Percentiles rank a stretch among this genome's conserved stretches.
These are phyloP conservation scores for Citrullus colocynthis DNA, from an alignment of 306 rosid species.

Conservation along the genomic window DNA sequence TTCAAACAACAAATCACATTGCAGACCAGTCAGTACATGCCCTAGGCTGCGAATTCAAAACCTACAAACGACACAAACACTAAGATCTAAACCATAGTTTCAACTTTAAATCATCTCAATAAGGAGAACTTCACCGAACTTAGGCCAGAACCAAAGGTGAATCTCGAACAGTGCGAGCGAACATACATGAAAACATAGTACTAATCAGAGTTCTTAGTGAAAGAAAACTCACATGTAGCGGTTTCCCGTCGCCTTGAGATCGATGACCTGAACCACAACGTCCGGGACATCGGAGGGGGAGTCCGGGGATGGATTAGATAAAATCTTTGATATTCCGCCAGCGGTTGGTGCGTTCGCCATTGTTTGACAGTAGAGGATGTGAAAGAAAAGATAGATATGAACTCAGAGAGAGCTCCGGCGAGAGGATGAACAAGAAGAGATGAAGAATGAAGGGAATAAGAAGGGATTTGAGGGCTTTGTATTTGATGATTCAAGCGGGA, in stretches of 20 bases:
- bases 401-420: background rate
- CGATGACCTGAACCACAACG: constrained; percentile 57
- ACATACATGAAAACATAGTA: background rate
- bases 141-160: background rate
- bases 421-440: background rate
- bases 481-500: constrained; percentile 3
- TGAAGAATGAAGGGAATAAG: background rate
- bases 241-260: constrained; percentile 53
- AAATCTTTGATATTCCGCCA: constrained; percentile 40
- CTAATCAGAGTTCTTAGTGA: background rate
- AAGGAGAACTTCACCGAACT: background rate
- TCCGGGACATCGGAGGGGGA: constrained; percentile 42
- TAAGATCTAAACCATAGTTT: background rate
- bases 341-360: constrained; percentile 41
- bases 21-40: background rate
- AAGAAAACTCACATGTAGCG: constrained; percentile 40
- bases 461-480: background rate
- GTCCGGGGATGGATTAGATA: constrained; percentile 54
- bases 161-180: background rate
- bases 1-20: background rate
- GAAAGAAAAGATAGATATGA: background rate
- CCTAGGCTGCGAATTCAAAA: background rate
- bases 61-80: background rate
- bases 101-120: background rate
- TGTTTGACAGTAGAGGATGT: background rate